Conservation (phyloP, 2,329 filamentous ascomycete species). For the Alternaria gansuensis region DNA sequence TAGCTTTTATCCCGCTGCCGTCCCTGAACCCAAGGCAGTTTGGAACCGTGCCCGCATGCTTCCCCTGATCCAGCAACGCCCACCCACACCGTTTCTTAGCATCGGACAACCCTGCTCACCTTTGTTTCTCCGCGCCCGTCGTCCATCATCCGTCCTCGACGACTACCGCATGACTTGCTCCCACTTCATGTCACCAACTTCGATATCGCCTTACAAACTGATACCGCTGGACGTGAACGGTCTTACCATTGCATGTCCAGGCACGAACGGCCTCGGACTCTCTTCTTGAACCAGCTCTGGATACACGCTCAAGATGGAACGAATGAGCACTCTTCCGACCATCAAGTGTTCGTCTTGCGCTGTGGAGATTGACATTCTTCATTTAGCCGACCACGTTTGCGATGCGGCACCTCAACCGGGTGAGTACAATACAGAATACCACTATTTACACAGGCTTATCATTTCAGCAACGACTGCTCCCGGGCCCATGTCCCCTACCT, state of each 20-base stretch:
- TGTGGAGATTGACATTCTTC: constrained; percentile 78
- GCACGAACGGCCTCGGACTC: constrained; percentile 18
- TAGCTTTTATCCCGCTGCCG: constrained; percentile 45
- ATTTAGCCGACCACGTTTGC: constrained; percentile 88
- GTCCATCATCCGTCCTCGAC: constrained; percentile 35
- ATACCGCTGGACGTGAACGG: constrained; percentile 30
- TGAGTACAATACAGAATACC: constrained; percentile 50
- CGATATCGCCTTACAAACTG: constrained; percentile 29
- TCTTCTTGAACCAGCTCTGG: constrained; percentile 11
- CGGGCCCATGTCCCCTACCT: constrained; percentile 24
- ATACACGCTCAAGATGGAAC: constrained; percentile 39
- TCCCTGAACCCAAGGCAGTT: constrained; percentile 47
- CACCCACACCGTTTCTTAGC: constrained; percentile 35
- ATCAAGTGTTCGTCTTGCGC: constrained; percentile 55
- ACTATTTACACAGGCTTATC: constrained; percentile 16
- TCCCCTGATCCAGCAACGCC: constrained; percentile 44
- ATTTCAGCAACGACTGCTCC: constrained; percentile 26
- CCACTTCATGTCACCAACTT: constrained; percentile 38
- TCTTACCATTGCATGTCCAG: constrained; percentile 11
- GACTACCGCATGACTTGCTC: constrained; percentile 25
- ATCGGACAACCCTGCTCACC: constrained; percentile 43
- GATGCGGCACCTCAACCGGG: constrained; percentile 52
- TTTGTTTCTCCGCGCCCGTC: constrained; percentile 33
- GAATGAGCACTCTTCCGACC: constrained; percentile 48
- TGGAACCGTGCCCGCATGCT: constrained; percentile 44